Base-by-base conservation (phyloP, 352 stramenopile genomes). In the Phytophthora uliginosa region DNA sequence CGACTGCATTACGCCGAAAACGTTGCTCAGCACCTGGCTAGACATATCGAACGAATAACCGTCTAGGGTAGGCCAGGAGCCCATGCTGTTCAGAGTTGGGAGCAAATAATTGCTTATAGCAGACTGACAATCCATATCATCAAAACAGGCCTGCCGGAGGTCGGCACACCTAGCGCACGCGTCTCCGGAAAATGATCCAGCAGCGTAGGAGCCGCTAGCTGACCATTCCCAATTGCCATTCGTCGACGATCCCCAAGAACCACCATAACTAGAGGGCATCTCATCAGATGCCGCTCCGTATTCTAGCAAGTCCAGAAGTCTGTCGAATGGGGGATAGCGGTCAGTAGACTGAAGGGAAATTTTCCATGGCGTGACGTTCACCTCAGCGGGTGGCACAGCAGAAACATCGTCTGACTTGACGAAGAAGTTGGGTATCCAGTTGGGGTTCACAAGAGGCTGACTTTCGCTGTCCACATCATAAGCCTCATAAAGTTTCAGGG, bases 221-320 rank as follows among this genome's bases (percentile, higher is more conserved):
- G 42, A 50, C 42, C 42, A 50, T 50, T n/a, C 42, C 42, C 42
- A 50, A 8, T 22, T 50, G 17, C 42, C 42, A 50, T 22, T 50
- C 42, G 42, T 13, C 2, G 42, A 50, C 42, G 42, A 50, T 13
- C 42, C 42, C 42, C 42, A 45, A 20, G 57, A 63, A 12, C 53
- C 53, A 51, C 57, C 33, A 0, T 26, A 58, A 8, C n/a, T 26
- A 7, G 65, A 51, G 18, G 17, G 33, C 17, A 10, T 58, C 17
- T 63, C 68, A 6, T 71, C 47, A 0, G 55, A 52, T 38, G 42
- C 36, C 15, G 38, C 51, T 3, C 58, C 63, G 13, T 66, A 65
- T n/a, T 64, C 53, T 7, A 77, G 48, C 52, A 77, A 55, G 22
- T 69, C 63, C n/a, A 73, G 17, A 20, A 77, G 34, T 55, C 64